Base-by-base conservation (phyloP, 75 land plant genomes). In the Pinus taeda region DNA sequence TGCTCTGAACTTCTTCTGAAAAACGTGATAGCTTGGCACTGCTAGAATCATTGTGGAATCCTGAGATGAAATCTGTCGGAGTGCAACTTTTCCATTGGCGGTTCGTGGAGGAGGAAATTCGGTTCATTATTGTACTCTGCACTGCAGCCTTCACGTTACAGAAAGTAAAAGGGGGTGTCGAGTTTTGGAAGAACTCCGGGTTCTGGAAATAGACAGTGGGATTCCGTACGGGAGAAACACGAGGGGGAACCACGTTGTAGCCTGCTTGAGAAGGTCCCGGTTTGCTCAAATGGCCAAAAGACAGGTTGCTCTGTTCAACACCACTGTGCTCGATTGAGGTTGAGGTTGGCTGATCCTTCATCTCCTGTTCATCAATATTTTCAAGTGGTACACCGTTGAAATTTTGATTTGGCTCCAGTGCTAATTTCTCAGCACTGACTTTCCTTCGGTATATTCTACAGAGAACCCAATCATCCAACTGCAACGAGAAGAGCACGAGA, bases 381-480 rank as follows among this genome's bases (percentile, higher is more conserved):
- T 33, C 69, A 39, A 33, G 15, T 65, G 39, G 17, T 65, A 14
- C 20, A 65, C 30, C 69, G 15, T 29, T 11, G 37, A 37, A 65
- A 39, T 15, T 29, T 65, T 65, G 17, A 42, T 33, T 65, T 42
- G 15, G 69, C 42, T 65, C 42, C 17, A 33, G 15, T 65, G 39
- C 69, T 14, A 65, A 4, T 36, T 65, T 65, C 69, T 65, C 69
- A 15, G 37, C 37, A 30, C 69, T 65, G 69, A 30, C 30, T 15
- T 65, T 65, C 15, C 30, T 65, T 39, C 33, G 15, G 69, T 65
- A 65, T 33, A 65, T 26, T 65, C 69, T 26, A 65, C 69, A 65
- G 37, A 65, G 69, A 14, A 65, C 69, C 69, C 69, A 65, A 33
- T 65, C 69, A 65, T 65, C 69, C 69, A 65, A 65, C 69, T 65